Base-by-base conservation (phyloP, 257 asterid genomes). In the Jacaranda copaia region DNA sequence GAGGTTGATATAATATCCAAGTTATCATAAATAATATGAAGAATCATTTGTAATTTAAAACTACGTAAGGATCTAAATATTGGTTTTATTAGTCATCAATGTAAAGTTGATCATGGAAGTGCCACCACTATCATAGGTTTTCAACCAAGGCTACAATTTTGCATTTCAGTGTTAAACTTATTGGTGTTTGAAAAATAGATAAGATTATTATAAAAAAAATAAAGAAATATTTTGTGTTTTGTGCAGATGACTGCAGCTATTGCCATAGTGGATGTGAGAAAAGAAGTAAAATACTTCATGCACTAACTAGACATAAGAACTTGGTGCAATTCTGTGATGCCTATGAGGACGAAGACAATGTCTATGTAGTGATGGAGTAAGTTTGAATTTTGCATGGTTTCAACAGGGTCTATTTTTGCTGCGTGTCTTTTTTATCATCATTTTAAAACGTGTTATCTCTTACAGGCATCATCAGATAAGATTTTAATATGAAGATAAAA, bases 301-400 rank as follows among this genome's bases (percentile, higher is more conserved):
- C 89, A 1, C 76, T 89, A 32, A 79, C 87, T 0, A 88, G 91
- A 77, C 94, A 89, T 64, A 85, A 77, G 73, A 87, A 87, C 77
- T 84, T 87, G 52, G 89, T 89, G 64, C 84, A 84, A 72, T 83
- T 89, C 83, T 84, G 83, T 36, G 90, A 89, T 66, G 85, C 95
- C 58, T 86, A 77, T 18, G 95, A 88, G 68, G 95, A 88, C 77
- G 87, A 82, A 74, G 87, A 87, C 7, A 86, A 81, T 80, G 88
- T 89, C 56, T 89, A 81, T 63, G 82, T 83, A 59, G 92, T 86
- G 42, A 89, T 88, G 91, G 94, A 89, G 94, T 89, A 86, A 84
- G 94, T 80, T 76, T 72, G 20, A 13, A 52, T 65, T 45, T 36
- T 72, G 9, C 45, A 70, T 56, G 19, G 4, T 81, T 32, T n/a